Percentiles rank a stretch among this genome's conserved stretches.
Conservation (phyloP, 192 early-diverging fungal genomes). For the Coemansia sp. region DNA sequence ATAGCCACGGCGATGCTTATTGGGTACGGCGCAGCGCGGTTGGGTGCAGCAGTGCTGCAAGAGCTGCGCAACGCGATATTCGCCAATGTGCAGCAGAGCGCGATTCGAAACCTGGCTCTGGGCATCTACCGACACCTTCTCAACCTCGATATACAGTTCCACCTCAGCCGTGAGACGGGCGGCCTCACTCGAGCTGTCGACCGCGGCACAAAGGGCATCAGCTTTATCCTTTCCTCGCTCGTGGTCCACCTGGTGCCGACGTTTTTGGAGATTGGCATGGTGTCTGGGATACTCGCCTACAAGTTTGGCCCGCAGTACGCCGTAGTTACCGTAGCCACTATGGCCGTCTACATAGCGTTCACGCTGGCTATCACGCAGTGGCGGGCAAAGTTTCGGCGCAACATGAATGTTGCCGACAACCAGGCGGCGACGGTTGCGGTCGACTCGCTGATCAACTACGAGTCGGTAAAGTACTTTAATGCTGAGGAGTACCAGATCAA, state of each 20-base stretch:
- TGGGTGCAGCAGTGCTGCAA: constrained; percentile 80
- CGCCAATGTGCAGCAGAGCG: constrained; percentile 90
- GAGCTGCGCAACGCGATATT: constrained; percentile 96
- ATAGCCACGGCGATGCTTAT: constrained; percentile 92
- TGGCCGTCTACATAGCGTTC: constrained; percentile 81
- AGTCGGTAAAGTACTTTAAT: constrained; percentile 97
- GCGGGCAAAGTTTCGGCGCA: constrained; percentile 80
- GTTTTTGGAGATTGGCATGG: constrained; percentile 92
- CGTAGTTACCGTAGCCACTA: constrained; percentile 65
- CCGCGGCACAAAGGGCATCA: constrained; percentile 94
- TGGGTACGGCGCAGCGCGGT: constrained; percentile 91
- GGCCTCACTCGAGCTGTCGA: constrained; percentile 97
- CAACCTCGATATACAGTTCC: constrained; percentile 87
- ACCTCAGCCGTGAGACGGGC: constrained; percentile 94
- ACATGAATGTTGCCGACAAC: constrained; percentile 97
- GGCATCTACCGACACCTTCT: constrained; percentile 93
- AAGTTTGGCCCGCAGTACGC: constrained; percentile 67
- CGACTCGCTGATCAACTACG: constrained; percentile 97
- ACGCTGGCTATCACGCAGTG: constrained; percentile 91
- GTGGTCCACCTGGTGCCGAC: constrained; percentile 98
- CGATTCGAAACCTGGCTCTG: constrained; percentile 84
- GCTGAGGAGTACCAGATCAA: constrained; percentile 92
- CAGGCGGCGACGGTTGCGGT: constrained; percentile 91
- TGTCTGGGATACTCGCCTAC: constrained; percentile 82
- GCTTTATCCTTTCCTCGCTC: constrained; percentile 91